Evolutionary conservation across 2,329 filamentous ascomycete species (phyloP).

Genomic region (Verruconis gallopava): DNA sequence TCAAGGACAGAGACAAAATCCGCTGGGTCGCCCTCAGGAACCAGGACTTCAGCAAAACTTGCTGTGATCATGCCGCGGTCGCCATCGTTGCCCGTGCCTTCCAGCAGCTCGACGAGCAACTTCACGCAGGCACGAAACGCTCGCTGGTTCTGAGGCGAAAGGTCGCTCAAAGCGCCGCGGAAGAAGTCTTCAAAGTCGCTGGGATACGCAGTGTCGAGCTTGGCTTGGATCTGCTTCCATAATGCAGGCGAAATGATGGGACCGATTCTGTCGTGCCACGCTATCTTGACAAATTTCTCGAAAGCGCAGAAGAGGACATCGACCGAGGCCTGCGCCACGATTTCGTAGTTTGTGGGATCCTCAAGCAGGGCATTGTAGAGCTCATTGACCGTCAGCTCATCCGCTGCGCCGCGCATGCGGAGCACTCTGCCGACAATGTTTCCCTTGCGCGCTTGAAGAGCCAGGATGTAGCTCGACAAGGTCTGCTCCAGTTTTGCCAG

Average conservation of each 20-base stretch:
- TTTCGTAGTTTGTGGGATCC: conserved; percentile 64
- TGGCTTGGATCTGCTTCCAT: conserved; percentile 60
- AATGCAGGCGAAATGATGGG: conserved; percentile 62
- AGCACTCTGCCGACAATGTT: conserved; percentile 71
- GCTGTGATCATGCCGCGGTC: conserved; percentile 79
- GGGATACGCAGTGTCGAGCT: conserved; percentile 48
- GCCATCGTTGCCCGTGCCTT: conserved; percentile 81
- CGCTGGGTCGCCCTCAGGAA: conserved; percentile 62
- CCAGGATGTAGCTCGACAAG: conserved; percentile 69
- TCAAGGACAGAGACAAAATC: conserved; percentile 83
- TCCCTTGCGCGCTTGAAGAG: conserved; percentile 72
- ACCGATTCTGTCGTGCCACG: conserved; percentile 82
- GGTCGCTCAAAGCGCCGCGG: conserved; percentile 34
- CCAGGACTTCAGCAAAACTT: conserved; percentile 77
- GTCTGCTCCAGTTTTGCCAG: conserved; percentile 70
- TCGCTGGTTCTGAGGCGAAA: conserved; percentile 49
- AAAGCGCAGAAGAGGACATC: conserved; percentile 86
- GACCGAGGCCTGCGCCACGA: conserved; percentile 60
- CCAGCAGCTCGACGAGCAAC: conserved; percentile 72
- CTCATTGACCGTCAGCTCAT: conserved; percentile 74
- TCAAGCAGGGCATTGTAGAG: conserved; percentile 82
- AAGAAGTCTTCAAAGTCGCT: conserved; percentile 56
- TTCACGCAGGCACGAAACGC: conserved; percentile 77
- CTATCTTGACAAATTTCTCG: conserved; percentile 80
- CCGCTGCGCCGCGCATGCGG: conserved; percentile 54